These are phyloP conservation scores for Hymenoscyphus repandus DNA, from an alignment of 2,329 filamentous ascomycete genomes.

Conservation along the genomic window DNA sequence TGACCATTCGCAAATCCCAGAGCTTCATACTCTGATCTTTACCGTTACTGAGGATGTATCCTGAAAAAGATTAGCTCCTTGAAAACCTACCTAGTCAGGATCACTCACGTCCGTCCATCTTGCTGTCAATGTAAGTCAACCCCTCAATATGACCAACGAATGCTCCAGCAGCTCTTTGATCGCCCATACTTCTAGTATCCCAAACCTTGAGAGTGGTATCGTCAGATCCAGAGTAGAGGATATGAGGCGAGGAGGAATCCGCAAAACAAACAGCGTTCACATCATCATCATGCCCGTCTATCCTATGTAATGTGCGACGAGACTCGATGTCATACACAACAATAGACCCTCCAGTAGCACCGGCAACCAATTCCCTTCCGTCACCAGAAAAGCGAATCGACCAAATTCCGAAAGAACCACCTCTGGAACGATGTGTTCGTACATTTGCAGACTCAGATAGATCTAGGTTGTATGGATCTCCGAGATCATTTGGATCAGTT, in stretches of 20 bases:
- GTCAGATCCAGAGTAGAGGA: slow-evolving; percentile 92
- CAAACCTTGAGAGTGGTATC: slow-evolving; percentile 93
- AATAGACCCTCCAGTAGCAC: slow-evolving; percentile 72
- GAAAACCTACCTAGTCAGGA: background rate
- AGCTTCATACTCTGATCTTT: slow-evolving; percentile 98
- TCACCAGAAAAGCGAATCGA: slow-evolving; percentile 90
- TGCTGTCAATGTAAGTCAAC: slow-evolving; percentile 64
- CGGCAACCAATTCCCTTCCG: slow-evolving; percentile 83
- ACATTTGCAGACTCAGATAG: slow-evolving; percentile 44
- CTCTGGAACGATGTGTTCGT: slow-evolving; percentile 7
- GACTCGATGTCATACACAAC: slow-evolving; percentile 91
- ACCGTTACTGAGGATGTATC: slow-evolving; percentile 84
- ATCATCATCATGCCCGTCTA: slow-evolving; percentile 70
- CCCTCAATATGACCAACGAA: slow-evolving; percentile 64
- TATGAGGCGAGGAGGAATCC: slow-evolving; percentile 81
- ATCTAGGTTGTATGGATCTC: slow-evolving; percentile 75
- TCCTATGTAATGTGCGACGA: slow-evolving; percentile 59
- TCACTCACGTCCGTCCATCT: slow-evolving; percentile 54
- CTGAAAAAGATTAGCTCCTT: slow-evolving; percentile 14
- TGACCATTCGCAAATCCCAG: slow-evolving; percentile 90
- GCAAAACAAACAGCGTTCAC: slow-evolving; percentile 97
- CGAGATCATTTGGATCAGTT: slow-evolving; percentile 76
- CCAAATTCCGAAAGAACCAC: slow-evolving; percentile 63
- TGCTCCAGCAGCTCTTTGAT: slow-evolving; percentile 64
- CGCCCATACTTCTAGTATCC: slow-evolving; percentile 89